Evolutionary conservation across 345 rosid genomes (phyloP).

Genomic region (Turritis glabra): DNA sequence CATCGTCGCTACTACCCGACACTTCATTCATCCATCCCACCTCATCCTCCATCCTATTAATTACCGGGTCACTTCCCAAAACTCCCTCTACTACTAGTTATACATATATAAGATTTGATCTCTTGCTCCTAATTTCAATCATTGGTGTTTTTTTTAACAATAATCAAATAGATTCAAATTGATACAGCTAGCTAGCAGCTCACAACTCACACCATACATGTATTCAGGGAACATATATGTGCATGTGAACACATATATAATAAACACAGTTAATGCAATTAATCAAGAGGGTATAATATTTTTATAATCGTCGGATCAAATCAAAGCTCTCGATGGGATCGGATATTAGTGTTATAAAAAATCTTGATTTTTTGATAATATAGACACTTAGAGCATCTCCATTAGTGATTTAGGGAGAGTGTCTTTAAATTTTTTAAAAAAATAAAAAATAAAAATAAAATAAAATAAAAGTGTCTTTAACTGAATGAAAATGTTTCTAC

Average conservation of each 20-base stretch:
- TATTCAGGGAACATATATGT: neutral
- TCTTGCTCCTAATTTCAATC: constrained; percentile 3
- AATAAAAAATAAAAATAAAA: too few species aligned
- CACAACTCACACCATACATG: constrained; percentile 11
- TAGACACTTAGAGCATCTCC: neutral
- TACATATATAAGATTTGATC: neutral
- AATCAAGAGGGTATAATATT: neutral
- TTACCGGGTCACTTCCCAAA: neutral
- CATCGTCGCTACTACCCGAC: constrained; percentile 1
- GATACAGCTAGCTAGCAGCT: constrained; percentile 21
- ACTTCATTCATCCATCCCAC: constrained; percentile 21
- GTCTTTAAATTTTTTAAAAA: too few species aligned
- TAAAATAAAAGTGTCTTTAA: too few species aligned
- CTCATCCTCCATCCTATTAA: constrained; percentile 15
- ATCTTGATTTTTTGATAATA: neutral
- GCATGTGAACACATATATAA: constrained; percentile 10
- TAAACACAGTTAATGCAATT: neutral
- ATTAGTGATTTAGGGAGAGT: too few species aligned
- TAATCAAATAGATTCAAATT: neutral
- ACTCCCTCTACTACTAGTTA: neutral
- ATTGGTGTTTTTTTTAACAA: neutral
- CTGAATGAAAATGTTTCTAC: too few species aligned
- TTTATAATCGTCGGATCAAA: neutral
- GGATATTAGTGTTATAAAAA: neutral
- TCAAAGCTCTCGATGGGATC: constrained; percentile 12